Conservation (phyloP, 2,329 filamentous ascomycete genomes). For the Chaetomium sp. region DNA sequence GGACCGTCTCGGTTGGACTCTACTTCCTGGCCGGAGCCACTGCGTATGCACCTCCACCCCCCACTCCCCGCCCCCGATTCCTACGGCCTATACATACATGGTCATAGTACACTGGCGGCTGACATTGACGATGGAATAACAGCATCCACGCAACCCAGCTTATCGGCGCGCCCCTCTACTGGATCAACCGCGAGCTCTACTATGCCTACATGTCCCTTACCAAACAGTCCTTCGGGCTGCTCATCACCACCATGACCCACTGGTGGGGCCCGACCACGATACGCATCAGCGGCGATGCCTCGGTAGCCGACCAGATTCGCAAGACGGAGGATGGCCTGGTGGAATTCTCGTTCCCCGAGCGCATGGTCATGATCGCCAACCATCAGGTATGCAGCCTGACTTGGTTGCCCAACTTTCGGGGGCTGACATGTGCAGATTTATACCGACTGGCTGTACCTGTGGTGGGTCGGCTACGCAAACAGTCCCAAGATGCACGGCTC, state of each 20-base stretch:
- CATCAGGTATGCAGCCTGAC: conserved; percentile 61
- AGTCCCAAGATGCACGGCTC: conserved; percentile 76
- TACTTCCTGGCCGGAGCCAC: conserved; percentile 56
- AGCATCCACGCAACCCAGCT: conserved; percentile 73
- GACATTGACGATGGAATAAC: conserved; percentile 4
- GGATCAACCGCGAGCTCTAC: conserved; percentile 74
- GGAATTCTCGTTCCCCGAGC: conserved; percentile 77
- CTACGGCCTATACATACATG: background rate
- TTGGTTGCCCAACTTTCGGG: background rate
- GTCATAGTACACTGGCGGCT: background rate
- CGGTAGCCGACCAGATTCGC: conserved; percentile 73
- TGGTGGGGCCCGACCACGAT: conserved; percentile 86
- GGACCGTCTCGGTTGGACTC: conserved; percentile 53
- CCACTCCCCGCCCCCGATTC: background rate
- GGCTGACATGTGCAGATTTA: conserved; percentile 61
- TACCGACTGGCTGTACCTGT: conserved; percentile 89
- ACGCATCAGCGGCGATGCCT: conserved; percentile 79
- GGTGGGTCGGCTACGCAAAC: conserved; percentile 89
- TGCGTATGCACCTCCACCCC: conserved; percentile 45
- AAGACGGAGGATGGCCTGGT: conserved; percentile 71
- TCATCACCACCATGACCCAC: conserved; percentile 78
- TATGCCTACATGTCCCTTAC: conserved; percentile 86
- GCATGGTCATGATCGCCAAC: conserved; percentile 82
- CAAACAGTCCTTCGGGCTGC: conserved; percentile 78
- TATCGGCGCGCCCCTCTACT: conserved; percentile 74